Conservation (phyloP, 2,329 filamentous ascomycete species). For the Cercospora sp. region DNA sequence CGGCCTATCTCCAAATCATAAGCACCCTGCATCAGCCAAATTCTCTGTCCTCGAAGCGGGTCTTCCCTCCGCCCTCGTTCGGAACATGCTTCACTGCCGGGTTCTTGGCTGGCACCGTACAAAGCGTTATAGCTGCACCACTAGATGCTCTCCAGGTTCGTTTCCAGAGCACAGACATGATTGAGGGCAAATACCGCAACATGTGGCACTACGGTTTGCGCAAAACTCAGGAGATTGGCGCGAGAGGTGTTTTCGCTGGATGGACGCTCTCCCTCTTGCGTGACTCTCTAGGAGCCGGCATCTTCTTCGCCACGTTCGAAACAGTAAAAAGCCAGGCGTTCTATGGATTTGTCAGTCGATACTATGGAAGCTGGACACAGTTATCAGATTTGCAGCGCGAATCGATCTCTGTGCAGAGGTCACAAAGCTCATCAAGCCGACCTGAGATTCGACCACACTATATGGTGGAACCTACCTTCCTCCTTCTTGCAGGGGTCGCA, state of each 20-base stretch:
- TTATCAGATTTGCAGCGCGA: constrained; percentile 39
- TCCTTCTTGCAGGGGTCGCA: constrained; percentile 66
- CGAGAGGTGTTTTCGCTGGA: constrained; percentile 71
- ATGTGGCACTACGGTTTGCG: constrained; percentile 67
- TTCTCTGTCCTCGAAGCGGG: constrained; percentile 59
- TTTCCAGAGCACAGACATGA: constrained; percentile 64
- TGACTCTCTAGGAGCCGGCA: constrained; percentile 66
- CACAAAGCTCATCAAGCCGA: constrained; percentile 28
- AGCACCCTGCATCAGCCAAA: constrained; percentile 67
- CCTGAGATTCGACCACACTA: constrained; percentile 71
- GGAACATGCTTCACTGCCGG: constrained; percentile 68
- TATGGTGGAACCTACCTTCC: constrained; percentile 69
- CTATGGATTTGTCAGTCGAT: constrained; percentile 69
- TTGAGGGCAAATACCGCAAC: constrained; percentile 62
- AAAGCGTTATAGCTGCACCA: constrained; percentile 71
- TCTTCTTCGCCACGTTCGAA: constrained; percentile 76
- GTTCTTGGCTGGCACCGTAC: constrained; percentile 66
- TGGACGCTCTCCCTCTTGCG: constrained; percentile 69
- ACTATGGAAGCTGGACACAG: constrained; percentile 56
- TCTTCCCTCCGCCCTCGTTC: constrained; percentile 68
- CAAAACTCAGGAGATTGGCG: constrained; percentile 69
- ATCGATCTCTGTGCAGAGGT: constrained; percentile 33
- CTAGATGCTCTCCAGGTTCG: constrained; percentile 74
- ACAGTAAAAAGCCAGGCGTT: constrained; percentile 73
- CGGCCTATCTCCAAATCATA: constrained; percentile 70